Evolutionary conservation across 257 asterid species (phyloP), one percentile per base, ranked within the genome.

Genomic region (Salvia splendens): DNA sequence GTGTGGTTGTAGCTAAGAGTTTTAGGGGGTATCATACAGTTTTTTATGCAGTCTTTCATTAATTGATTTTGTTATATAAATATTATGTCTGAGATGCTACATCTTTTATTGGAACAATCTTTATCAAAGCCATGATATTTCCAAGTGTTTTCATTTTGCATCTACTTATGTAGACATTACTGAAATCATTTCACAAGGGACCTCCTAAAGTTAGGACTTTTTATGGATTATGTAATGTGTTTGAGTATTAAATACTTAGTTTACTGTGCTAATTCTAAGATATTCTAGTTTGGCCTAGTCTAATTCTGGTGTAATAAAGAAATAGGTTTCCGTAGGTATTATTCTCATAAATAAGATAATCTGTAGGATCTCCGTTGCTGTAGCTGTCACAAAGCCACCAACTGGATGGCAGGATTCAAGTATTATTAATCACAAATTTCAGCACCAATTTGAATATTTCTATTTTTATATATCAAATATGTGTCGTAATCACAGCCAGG

Each of bases 201-300:
- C 95, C 92, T 69, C 93, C 95, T 59, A 91, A 80, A 81, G 97
- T 94, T 80, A 81, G 97, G 86, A 94, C 97, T n/a, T n/a, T n/a
- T n/a, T n/a, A n/a, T n/a, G n/a, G n/a, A n/a, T n/a, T n/a, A n/a
- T n/a, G n/a, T n/a, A n/a, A n/a, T n/a, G n/a, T n/a, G n/a, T n/a
- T n/a, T n/a, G n/a, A n/a, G n/a, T n/a, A n/a, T n/a, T n/a, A n/a
- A n/a, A n/a, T n/a, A n/a, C n/a, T n/a, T n/a, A n/a, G n/a, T n/a
- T n/a, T n/a, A n/a, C n/a, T n/a, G n/a, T n/a, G n/a, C n/a, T n/a
- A n/a, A n/a, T n/a, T n/a, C n/a, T n/a, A n/a, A n/a, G n/a, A n/a
- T n/a, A n/a, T n/a, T n/a, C n/a, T n/a, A n/a, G n/a, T n/a, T n/a
- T n/a, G n/a, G n/a, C n/a, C n/a, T n/a, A n/a, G n/a, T n/a, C n/a